phyloP scores from a whole-genome alignment of 148 eudicot genomes.

The Camellia granthamiana region DNA sequence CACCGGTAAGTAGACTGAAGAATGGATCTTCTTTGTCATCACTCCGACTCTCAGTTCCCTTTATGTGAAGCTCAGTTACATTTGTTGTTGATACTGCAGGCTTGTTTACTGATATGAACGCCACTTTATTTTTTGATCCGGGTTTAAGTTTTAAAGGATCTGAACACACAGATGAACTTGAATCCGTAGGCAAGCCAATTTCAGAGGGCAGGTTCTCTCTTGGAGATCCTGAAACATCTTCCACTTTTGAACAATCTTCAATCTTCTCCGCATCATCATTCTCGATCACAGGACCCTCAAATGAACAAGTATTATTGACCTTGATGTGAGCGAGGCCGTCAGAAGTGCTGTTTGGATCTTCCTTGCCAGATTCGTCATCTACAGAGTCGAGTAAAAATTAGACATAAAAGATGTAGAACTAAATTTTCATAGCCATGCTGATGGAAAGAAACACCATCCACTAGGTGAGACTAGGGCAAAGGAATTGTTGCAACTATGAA shows the following conservation, averaged over 20 bases:
- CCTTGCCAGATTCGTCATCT: slow-evolving; percentile 40
- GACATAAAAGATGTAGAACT: background rate
- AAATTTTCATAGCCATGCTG: background rate
- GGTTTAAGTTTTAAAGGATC: slow-evolving; percentile 18
- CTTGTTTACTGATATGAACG: slow-evolving; percentile 57
- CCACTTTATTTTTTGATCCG: slow-evolving; percentile 42
- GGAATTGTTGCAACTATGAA: too few relatives aligned
- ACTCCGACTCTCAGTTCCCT: slow-evolving; percentile 21
- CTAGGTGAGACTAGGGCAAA: too few relatives aligned
- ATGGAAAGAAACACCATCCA: too few relatives aligned
- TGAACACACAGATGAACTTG: slow-evolving; percentile 20
- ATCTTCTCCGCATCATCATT: slow-evolving; percentile 20
- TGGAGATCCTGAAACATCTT: slow-evolving; percentile 23
- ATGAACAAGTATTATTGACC: slow-evolving; percentile 17
- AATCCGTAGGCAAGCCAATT: slow-evolving; percentile 18
- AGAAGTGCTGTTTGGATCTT: slow-evolving; percentile 16
- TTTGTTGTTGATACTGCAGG: slow-evolving; percentile 29
- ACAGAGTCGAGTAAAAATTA: background rate
- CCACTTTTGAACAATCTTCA: slow-evolving; percentile 12
- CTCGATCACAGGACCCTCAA: slow-evolving; percentile 11
- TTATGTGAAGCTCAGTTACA: slow-evolving; percentile 7
- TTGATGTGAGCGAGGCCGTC: slow-evolving; percentile 16
- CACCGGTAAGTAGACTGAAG: slow-evolving; percentile 41
- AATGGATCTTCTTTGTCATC: slow-evolving; percentile 40
- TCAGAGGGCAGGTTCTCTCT: slow-evolving; percentile 16